phyloP scores from a whole-genome alignment of 441 rosid genomes.

The Syzygium malaccense region DNA sequence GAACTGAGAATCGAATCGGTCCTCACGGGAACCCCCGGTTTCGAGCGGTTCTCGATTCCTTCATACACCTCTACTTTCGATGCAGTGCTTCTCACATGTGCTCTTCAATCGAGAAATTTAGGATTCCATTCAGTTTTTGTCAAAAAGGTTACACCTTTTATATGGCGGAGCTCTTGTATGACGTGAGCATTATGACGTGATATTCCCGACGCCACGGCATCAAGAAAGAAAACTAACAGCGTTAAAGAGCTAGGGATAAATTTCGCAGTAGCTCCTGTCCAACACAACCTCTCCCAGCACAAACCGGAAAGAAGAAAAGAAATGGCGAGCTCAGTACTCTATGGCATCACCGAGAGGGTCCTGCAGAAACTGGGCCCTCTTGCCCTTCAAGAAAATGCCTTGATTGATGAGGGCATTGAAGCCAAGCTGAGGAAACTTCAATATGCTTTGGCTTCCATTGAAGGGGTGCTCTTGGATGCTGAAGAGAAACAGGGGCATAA shows the following conservation, averaged over 20 bases:
- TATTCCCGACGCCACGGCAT: neutral
- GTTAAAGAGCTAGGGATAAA: fast-evolving
- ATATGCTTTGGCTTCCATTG: neutral
- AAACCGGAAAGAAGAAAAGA: neutral
- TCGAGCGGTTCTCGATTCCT: too few species aligned
- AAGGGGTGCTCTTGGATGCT: neutral
- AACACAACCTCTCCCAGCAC: neutral
- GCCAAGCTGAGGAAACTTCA: neutral
- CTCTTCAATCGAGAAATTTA: neutral
- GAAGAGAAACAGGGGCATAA: neutral
- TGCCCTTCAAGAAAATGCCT: neutral
- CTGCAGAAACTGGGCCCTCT: neutral
- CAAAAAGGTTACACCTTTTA: neutral
- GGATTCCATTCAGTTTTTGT: neutral
- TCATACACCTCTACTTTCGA: too few species aligned
- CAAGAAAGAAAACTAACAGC: neutral
- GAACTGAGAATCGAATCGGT: too few species aligned
- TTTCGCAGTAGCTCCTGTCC: neutral
- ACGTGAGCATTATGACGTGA: neutral
- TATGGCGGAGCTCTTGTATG: neutral
- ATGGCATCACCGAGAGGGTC: neutral
- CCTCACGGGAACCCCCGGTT: too few species aligned
- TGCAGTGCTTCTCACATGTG: neutral
- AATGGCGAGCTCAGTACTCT: neutral
- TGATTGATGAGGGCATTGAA: neutral